Percentiles rank a stretch among this genome's conserved stretches.
These are phyloP conservation scores for Rhodamnia rubescens DNA, from an alignment of 345 rosid species.

Conservation along the genomic window DNA sequence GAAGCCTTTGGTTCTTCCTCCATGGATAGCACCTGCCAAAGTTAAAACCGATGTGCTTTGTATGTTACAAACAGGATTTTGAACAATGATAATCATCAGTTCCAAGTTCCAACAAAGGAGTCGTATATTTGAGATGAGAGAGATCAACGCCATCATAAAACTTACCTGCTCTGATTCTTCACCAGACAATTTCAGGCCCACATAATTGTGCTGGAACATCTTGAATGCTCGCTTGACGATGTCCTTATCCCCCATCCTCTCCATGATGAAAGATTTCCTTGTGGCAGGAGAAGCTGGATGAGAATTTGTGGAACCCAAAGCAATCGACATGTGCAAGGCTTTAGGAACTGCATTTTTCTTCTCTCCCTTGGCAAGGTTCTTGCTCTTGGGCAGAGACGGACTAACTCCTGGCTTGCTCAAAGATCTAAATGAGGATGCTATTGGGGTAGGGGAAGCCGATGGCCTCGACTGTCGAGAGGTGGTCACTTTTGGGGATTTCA, in stretches of 20 bases:
- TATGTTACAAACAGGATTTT: not conserved
- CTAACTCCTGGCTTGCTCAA: slow-evolving; percentile 22
- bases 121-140: slow-evolving; percentile 35
- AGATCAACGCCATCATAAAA: not conserved
- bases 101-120: not conserved
- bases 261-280: slow-evolving; percentile 71
- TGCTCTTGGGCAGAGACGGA: slow-evolving; percentile 22
- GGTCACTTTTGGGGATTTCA: slow-evolving; percentile 23
- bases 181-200: slow-evolving; percentile 23
- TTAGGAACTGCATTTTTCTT: slow-evolving; percentile 55
- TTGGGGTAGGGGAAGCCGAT: slow-evolving; percentile 9
- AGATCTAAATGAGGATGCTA: slow-evolving; percentile 24
- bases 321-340: slow-evolving; percentile 65
- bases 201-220: slow-evolving; percentile 57
- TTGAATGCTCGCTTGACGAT: slow-evolving; percentile 85
- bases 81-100: not conserved
- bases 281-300: slow-evolving; percentile 25
- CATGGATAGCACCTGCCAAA: slow-evolving; percentile 27
- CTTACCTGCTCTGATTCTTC: not conserved
- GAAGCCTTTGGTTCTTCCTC: slow-evolving; percentile 30
- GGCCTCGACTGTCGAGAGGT: slow-evolving; percentile 45
- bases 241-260: slow-evolving; percentile 95
- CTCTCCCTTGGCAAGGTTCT: slow-evolving; percentile 15
- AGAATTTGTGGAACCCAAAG: slow-evolving; percentile 33
- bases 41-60: not conserved